Conservation (phyloP, 139 green algal species). For the Astrephomene gubernaculifera region DNA sequence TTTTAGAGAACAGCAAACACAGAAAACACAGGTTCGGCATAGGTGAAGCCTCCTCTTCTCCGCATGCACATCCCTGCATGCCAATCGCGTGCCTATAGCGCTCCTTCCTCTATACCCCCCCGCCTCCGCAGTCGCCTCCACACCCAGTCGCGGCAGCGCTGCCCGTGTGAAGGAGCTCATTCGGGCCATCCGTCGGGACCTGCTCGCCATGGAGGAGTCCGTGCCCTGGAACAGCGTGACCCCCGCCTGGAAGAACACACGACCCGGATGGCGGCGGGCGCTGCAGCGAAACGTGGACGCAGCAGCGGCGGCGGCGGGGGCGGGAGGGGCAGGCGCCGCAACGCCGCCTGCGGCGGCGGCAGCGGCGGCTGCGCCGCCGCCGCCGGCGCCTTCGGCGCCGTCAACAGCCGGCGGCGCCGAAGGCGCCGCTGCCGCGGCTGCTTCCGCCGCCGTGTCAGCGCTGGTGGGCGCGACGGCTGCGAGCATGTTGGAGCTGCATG, state of each 20-base stretch:
- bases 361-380: neutral
- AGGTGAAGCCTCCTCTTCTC: too few species aligned
- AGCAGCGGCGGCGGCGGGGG: neutral
- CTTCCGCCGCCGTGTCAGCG: neutral
- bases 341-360: neutral
- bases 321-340: neutral
- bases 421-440: neutral
- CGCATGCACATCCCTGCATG: too few species aligned
- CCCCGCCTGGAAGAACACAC: slow-evolving; percentile 10
- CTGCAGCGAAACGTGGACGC: slow-evolving; percentile 15
- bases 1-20: too few species aligned
- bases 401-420: neutral
- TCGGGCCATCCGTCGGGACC: slow-evolving; percentile 6
- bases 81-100: too few species aligned
- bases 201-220: slow-evolving; percentile 29
- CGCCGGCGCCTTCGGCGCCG: neutral
- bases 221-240: slow-evolving; percentile 33
- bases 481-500: slow-evolving; percentile 35
- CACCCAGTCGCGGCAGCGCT: neutral
- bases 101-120: neutral
- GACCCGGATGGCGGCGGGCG: slow-evolving; percentile 6
- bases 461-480: slow-evolving; percentile 5
- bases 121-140: slow-evolving; percentile 2
- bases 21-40: too few species aligned
- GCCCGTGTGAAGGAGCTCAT: slow-evolving; percentile 13